A percentile compares a stretch with the other conserved stretches of the same genome.
Evolutionary conservation across 2,329 filamentous ascomycete genomes (phyloP).

Genomic region (Fusarium bulbicola): DNA sequence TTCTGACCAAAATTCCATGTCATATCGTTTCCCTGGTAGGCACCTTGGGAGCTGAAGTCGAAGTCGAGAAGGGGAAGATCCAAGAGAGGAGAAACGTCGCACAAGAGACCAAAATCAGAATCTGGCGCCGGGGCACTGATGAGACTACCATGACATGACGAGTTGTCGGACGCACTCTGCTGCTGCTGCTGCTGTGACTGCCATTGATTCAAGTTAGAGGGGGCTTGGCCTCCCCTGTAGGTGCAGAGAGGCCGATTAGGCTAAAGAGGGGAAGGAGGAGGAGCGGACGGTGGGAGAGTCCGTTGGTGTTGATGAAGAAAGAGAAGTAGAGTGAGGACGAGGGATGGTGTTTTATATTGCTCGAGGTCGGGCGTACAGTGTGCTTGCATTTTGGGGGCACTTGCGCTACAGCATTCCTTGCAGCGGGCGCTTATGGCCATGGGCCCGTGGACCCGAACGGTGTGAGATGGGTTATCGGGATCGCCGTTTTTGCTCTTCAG

Average conservation of each 20-base stretch:
- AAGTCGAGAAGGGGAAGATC: conserved; percentile 31
- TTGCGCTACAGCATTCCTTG: conserved; percentile 15
- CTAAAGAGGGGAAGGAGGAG: not conserved
- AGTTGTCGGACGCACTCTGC: conserved; percentile 11
- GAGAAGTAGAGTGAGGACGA: not conserved
- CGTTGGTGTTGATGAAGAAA: conserved; percentile 17
- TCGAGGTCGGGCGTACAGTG: conserved; percentile 19
- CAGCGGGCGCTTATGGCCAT: not conserved
- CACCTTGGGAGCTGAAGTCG: conserved; percentile 5
- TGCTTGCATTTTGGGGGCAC: not conserved
- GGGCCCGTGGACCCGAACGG: conserved; percentile 11
- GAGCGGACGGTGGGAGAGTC: conserved; percentile 11
- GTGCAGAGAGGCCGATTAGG: conserved; percentile 38
- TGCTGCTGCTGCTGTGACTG: conserved; percentile 15
- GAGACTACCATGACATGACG: conserved; percentile 35
- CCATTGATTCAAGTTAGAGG: conserved; percentile 44
- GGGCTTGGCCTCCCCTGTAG: conserved; percentile 40
- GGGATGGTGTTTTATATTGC: conserved; percentile 28
- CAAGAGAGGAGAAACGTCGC: conserved; percentile 20
- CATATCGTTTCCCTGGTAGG: conserved; percentile 11
- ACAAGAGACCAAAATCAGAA: conserved; percentile 18
- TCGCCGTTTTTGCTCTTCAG: not conserved
- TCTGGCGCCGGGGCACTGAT: conserved; percentile 22
- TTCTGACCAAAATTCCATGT: conserved; percentile 22
- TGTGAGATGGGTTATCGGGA: not conserved